These are phyloP conservation scores for Rhododendron henanense DNA, from an alignment of 148 eudicot species.

Conservation along the genomic window DNA sequence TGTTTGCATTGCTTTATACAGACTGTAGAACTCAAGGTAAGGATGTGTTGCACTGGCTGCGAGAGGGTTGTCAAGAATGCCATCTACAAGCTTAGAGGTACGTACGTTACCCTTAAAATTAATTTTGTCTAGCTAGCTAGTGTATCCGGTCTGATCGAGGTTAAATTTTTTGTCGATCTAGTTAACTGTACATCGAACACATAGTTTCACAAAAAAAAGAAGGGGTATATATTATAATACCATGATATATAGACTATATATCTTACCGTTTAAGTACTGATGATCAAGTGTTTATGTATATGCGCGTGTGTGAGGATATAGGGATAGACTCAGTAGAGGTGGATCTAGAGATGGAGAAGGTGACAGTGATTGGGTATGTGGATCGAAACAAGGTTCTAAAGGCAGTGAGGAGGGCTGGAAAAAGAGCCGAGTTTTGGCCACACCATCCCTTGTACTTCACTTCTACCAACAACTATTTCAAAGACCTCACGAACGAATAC, in stretches of 20 bases:
- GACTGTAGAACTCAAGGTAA: conserved; percentile 89
- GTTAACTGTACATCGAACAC: not conserved
- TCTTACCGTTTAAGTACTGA: not conserved
- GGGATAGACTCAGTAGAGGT: conserved; percentile 85
- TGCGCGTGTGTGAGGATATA: not conserved
- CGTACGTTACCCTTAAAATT: not conserved
- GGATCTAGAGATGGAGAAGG: conserved; percentile 83
- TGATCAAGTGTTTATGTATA: not conserved
- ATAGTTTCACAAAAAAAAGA: too few relatives aligned
- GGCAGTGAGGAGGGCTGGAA: conserved; percentile 87
- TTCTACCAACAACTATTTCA: conserved; percentile 54
- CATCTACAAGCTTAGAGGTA: conserved; percentile 78
- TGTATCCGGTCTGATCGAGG: not conserved
- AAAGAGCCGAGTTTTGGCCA: conserved; percentile 96
- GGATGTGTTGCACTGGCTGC: conserved; percentile 96
- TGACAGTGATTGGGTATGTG: conserved; percentile 78
- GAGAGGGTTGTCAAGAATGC: conserved; percentile 87
- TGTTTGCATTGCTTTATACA: conserved; percentile 24
- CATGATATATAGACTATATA: too few relatives aligned
- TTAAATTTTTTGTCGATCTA: not conserved
- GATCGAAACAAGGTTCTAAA: conserved; percentile 86
- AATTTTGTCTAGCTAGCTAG: not conserved
- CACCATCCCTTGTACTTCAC: conserved; percentile 85
- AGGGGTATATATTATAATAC: too few relatives aligned
- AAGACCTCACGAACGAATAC: conserved; percentile 66